phyloP scores from a whole-genome alignment of 2,329 filamentous ascomycete species.

The Exserohilum rostratum region DNA sequence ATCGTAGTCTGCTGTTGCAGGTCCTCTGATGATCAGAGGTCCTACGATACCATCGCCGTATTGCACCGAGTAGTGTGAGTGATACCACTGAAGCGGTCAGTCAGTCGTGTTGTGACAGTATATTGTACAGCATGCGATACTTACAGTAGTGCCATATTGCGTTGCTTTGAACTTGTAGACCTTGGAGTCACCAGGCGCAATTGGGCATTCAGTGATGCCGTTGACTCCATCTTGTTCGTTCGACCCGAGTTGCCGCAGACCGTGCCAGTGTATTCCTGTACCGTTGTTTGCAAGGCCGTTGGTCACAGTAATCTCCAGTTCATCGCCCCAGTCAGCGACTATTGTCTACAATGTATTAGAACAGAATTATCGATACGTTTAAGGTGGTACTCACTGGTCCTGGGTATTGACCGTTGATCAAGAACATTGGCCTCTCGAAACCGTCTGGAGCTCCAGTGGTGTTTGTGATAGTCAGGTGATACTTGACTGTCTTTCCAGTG shows the following conservation, averaged over 20 bases:
- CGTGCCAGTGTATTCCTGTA: constrained; percentile 61
- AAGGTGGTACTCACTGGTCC: constrained; percentile 50
- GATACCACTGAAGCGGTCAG: constrained; percentile 55
- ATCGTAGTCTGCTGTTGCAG: constrained; percentile 51
- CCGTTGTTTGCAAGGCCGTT: constrained; percentile 51
- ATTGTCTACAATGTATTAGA: constrained; percentile 47
- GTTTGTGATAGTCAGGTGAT: constrained; percentile 53
- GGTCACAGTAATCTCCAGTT: constrained; percentile 47
- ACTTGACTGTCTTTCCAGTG: constrained; percentile 52
- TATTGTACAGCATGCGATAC: background rate
- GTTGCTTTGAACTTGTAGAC: constrained; percentile 45
- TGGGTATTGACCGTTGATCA: constrained; percentile 56
- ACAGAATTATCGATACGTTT: background rate
- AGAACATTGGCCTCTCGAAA: constrained; percentile 46
- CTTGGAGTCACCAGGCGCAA: constrained; percentile 60
- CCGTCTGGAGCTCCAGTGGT: constrained; percentile 56
- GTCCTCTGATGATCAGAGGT: constrained; percentile 51
- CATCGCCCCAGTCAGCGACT: constrained; percentile 51
- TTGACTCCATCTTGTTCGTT: constrained; percentile 54
- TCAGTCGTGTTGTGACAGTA: constrained; percentile 14
- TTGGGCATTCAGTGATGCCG: constrained; percentile 68
- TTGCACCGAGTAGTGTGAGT: constrained; percentile 53
- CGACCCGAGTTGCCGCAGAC: constrained; percentile 52
- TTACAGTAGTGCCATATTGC: constrained; percentile 44
- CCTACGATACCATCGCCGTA: constrained; percentile 51